Conservation (phyloP, 1,284 basidiomycete genomes). For the Moesziomyces sp. region DNA sequence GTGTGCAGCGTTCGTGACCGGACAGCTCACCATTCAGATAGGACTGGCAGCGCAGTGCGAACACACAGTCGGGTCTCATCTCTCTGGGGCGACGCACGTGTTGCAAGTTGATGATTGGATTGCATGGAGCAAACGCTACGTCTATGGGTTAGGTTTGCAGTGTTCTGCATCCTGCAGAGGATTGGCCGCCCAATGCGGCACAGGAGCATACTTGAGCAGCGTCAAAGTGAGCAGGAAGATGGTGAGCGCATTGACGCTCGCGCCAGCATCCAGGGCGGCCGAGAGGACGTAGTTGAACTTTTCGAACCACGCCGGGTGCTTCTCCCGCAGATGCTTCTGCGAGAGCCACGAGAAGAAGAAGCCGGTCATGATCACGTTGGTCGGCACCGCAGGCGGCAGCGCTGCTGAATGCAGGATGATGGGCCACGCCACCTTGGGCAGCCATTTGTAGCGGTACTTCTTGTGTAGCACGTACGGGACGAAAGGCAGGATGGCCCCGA, state of each 20-base stretch:
- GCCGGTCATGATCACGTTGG: conserved; percentile 71
- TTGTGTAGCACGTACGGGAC: conserved; percentile 69
- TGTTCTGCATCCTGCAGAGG: conserved; percentile 49
- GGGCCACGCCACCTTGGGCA: conserved; percentile 69
- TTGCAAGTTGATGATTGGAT: background rate
- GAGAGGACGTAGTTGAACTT: conserved; percentile 65
- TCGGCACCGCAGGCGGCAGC: conserved; percentile 66
- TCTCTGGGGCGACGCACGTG: too few species aligned
- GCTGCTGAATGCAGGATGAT: conserved; percentile 71
- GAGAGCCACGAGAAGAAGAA: conserved; percentile 68
- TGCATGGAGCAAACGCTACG: background rate
- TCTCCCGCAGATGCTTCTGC: conserved; percentile 68
- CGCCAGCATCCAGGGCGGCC: conserved; percentile 70
- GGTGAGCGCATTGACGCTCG: conserved; percentile 69
- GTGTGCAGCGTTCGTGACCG: background rate
- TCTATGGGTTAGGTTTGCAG: conserved; percentile 29
- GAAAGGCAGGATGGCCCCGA: conserved; percentile 70
- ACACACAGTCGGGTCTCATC: too few species aligned
- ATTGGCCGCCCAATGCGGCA: conserved; percentile 53
- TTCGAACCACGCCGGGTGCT: conserved; percentile 62
- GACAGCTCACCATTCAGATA: too few species aligned
- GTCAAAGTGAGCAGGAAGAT: conserved; percentile 69
- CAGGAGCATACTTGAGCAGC: conserved; percentile 53
- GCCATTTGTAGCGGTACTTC: conserved; percentile 60
- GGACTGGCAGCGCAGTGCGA: too few species aligned